phyloP scores from a whole-genome alignment of 2,329 filamentous ascomycete genomes.

The Xylariaceae sp. region DNA sequence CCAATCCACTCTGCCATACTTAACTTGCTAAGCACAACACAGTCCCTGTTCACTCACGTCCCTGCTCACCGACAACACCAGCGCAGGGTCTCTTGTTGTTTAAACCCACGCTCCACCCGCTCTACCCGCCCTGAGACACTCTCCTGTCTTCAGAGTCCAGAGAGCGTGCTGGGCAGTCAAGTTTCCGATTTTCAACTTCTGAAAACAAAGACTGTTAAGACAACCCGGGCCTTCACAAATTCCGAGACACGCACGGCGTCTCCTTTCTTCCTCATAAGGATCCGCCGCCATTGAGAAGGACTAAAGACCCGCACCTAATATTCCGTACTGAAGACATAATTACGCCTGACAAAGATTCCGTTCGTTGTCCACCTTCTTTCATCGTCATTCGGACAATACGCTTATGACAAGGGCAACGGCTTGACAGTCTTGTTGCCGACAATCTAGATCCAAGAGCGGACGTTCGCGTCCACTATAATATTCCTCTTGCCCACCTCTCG shows the following conservation, averaged over 20 bases:
- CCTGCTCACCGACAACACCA: constrained; percentile 5
- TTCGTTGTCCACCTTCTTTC: neutral
- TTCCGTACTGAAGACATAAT: constrained; percentile 12
- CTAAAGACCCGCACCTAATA: constrained; percentile 5
- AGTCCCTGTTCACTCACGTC: neutral
- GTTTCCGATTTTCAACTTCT: neutral
- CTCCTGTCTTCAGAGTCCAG: constrained; percentile 1
- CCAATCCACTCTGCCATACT: neutral
- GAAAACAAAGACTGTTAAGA: constrained; percentile 2
- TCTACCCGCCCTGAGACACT: constrained; percentile 15
- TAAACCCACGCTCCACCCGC: constrained; percentile 12
- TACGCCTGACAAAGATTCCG: constrained; percentile 20
- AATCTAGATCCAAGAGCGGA: constrained; percentile 21
- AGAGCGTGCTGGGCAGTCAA: neutral
- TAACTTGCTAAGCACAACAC: constrained; percentile 3
- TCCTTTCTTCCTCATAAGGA: neutral
- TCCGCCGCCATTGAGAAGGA: constrained; percentile 2
- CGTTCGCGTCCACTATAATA: constrained; percentile 23
- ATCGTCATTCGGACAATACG: constrained; percentile 30
- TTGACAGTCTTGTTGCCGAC: constrained; percentile 23
- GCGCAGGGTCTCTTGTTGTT: constrained; percentile 10
- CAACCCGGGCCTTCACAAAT: neutral
- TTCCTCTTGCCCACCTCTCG: constrained; percentile 20
- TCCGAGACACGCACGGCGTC: neutral
- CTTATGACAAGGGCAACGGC: constrained; percentile 21